phyloP scores from a whole-genome alignment of 192 early-diverging fungal species.

The Gigaspora rosea region DNA sequence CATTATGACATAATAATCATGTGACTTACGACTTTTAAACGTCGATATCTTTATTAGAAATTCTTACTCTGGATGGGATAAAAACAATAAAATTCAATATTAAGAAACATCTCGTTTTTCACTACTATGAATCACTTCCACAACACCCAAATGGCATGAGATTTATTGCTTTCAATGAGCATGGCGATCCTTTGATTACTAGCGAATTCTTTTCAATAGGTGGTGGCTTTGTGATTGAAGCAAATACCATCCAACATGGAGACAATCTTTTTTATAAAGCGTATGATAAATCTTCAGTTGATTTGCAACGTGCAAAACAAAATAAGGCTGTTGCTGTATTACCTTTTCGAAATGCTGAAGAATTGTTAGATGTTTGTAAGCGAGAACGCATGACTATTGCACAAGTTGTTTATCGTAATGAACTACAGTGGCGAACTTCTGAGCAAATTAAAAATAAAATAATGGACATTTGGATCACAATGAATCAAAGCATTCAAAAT shows the following conservation, averaged over 20 bases:
- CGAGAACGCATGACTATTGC: slow-evolving; percentile 87
- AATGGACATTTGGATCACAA: slow-evolving; percentile 86
- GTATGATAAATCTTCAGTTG: slow-evolving; percentile 35
- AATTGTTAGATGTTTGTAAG: slow-evolving; percentile 79
- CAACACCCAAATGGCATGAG: slow-evolving; percentile 97
- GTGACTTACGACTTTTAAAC: too few species aligned
- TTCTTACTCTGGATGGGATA: slow-evolving; percentile 70
- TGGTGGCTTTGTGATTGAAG: slow-evolving; percentile 95
- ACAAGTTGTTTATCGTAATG: slow-evolving; percentile 94
- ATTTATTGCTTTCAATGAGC: slow-evolving; percentile 80
- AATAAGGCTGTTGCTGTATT: slow-evolving; percentile 77
- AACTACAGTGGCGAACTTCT: slow-evolving; percentile 84
- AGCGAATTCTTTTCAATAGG: slow-evolving; percentile 97
- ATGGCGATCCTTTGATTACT: slow-evolving; percentile 74
- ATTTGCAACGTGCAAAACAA: slow-evolving; percentile 60
- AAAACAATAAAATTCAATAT: slow-evolving; percentile 84
- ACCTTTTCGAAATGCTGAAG: slow-evolving; percentile 80
- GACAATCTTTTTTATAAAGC: slow-evolving; percentile 54
- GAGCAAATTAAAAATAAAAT: slow-evolving; percentile 78
- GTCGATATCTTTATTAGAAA: slow-evolving; percentile 1
- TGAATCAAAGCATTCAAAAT: slow-evolving; percentile 84
- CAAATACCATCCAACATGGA: slow-evolving; percentile 75
- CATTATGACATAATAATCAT: too few species aligned
- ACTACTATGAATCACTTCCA: slow-evolving; percentile 83
- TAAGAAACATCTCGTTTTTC: slow-evolving; percentile 83